phyloP scores from a whole-genome alignment of 1,284 basidiomycete species.

The Microbotryum lychnidis-dioicae region DNA sequence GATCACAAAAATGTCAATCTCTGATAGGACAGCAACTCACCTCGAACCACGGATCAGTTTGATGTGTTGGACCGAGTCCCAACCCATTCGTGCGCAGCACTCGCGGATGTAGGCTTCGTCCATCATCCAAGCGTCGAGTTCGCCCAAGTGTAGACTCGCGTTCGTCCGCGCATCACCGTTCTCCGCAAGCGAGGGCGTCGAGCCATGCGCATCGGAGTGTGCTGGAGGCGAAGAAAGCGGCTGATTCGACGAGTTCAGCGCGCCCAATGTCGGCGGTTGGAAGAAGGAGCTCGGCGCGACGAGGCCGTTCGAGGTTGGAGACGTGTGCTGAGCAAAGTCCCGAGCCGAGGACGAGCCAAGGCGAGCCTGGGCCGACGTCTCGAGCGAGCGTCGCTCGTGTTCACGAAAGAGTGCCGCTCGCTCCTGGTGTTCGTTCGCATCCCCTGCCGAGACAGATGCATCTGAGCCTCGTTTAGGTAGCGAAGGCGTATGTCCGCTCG shows the following conservation, averaged over 20 bases:
- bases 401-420: conserved; percentile 23
- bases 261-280: conserved; percentile 6
- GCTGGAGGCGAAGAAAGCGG: background rate
- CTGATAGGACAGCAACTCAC: background rate
- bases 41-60: conserved; percentile 29
- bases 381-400: conserved; percentile 24
- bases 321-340: background rate
- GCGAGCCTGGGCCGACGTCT: conserved; percentile 10
- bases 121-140: conserved; percentile 30
- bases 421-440: conserved; percentile 17
- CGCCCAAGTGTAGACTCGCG: conserved; percentile 27
- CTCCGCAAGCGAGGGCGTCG: too few relatives aligned
- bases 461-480: conserved; percentile 6
- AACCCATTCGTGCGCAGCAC: conserved; percentile 29
- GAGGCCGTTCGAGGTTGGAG: background rate
- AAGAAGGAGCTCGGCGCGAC: conserved; percentile 15
- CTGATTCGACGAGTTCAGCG: conserved; percentile 2
- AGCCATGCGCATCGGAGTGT: background rate
- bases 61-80: conserved; percentile 27
- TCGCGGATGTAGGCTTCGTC: conserved; percentile 31
- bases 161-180: conserved; percentile 4
- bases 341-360: conserved; percentile 8
- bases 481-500: too few relatives aligned
- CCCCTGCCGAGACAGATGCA: too few relatives aligned
- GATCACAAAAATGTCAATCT: background rate